A percentile compares a stretch with the other conserved stretches of the same genome.
phyloP scores from a whole-genome alignment of 73 alveolate species.

The Tetrahymena malaccensis region DNA sequence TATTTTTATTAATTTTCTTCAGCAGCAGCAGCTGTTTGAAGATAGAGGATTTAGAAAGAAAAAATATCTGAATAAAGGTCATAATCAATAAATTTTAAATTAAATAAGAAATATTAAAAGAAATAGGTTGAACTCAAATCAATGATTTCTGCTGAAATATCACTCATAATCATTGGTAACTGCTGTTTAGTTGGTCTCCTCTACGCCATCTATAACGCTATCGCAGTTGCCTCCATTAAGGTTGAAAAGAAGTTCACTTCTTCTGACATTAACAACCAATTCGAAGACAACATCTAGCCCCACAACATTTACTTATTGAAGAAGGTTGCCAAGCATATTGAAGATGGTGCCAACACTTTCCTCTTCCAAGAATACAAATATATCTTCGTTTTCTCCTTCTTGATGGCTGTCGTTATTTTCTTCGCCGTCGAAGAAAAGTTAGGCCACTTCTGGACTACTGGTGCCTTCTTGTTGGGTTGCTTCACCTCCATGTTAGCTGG shows the following conservation, averaged over 20 bases:
- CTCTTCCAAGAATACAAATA: conserved; percentile 61
- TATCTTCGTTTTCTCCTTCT: conserved; percentile 48
- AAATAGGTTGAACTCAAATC: background rate
- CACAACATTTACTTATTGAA: conserved; percentile 11
- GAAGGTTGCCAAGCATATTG: conserved; percentile 31
- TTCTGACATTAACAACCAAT: background rate
- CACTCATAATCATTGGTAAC: background rate
- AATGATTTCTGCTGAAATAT: background rate
- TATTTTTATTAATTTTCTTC: background rate
- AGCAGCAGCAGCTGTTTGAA: background rate
- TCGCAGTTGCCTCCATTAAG: background rate
- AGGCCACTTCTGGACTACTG: conserved; percentile 71
- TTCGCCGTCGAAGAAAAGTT: conserved; percentile 59
- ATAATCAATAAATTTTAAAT: background rate
- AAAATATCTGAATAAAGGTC: background rate
- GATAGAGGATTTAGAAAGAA: background rate
- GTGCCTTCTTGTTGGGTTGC: conserved; percentile 72
- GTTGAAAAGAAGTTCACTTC: conserved; percentile 8
- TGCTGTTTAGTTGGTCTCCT: conserved; percentile 16
- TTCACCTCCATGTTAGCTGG: conserved; percentile 57
- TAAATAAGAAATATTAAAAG: background rate
- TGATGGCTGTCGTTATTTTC: conserved; percentile 53
- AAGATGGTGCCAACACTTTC: conserved; percentile 77
- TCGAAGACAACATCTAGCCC: conserved; percentile 10
- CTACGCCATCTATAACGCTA: conserved; percentile 26